Base-by-base conservation (phyloP, 139 green algal species). In the Chlorella sp. region DNA sequence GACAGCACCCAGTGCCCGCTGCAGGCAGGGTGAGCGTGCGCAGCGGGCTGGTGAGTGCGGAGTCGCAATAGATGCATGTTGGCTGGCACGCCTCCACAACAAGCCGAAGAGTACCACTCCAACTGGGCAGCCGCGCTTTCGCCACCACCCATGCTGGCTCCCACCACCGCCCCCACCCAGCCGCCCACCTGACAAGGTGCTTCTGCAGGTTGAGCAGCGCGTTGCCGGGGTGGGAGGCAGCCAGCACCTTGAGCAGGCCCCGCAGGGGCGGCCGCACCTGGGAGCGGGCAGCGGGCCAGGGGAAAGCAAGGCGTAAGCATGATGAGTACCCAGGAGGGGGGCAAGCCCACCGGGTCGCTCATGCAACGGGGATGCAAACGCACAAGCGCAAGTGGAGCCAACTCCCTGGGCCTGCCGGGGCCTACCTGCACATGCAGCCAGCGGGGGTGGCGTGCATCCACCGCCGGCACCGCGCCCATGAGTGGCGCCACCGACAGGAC, bases 1-100 rank as follows among this genome's bases (percentile, higher is more conserved):
- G 94, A 88, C 62, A 98, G 91, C 80, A 97, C 93, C 95, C 95
- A 98, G 88, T 96, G 94, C 1, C 95, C 95, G 28, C 77, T 83
- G 77, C 77, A 54, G 36, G 36, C 2, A 19, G 38, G 17, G 13
- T 20, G 16, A 40, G 75, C 32, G 22, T n/a, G 48, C 2, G 28
- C 41, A 54, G 73, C 46, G 43, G 20, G 26, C 7, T 60, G n/a
- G n/a, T n/a, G 41, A 16, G 43, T 58, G 26, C 16, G 24, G 3
- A 56, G 22, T n/a, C n/a, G n/a, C n/a, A n/a, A n/a, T n/a, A n/a
- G n/a, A n/a, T n/a, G n/a, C n/a, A n/a, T n/a, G n/a, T n/a, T n/a
- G n/a, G n/a, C n/a, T n/a, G n/a, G n/a, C n/a, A n/a, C n/a, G n/a
- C n/a, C n/a, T n/a, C n/a, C n/a, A n/a, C n/a, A n/a, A n/a, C n/a